These are phyloP conservation scores for Pythium vanterpoolii DNA, from an alignment of 352 stramenopile species.

Conservation along the genomic window DNA sequence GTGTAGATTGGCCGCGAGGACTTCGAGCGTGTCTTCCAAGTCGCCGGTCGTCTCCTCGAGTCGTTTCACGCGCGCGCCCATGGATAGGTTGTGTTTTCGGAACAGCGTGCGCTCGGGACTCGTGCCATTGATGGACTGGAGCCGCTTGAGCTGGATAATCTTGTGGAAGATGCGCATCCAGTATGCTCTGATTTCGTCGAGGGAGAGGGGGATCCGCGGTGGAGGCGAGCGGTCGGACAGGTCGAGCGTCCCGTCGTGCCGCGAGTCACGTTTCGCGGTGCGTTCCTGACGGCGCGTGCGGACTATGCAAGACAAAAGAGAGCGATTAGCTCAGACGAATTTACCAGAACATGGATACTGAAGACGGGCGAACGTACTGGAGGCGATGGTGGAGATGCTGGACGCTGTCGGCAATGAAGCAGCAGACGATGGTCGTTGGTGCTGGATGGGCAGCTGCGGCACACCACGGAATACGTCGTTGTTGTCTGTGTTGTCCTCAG, in stretches of 20 bases:
- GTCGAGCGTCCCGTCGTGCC: slow-evolving; percentile 5
- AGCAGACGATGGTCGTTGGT: slow-evolving; percentile 7
- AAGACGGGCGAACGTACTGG: slow-evolving; percentile 12
- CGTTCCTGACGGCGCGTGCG: slow-evolving; percentile 34
- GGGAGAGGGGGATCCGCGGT: slow-evolving; percentile 30
- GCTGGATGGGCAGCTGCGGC: not conserved
- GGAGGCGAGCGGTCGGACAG: not conserved
- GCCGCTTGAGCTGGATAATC: slow-evolving; percentile 49
- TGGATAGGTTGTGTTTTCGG: slow-evolving; percentile 57
- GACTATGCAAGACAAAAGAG: slow-evolving; percentile 3
- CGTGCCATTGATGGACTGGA: slow-evolving; percentile 50
- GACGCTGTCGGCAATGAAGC: slow-evolving; percentile 26
- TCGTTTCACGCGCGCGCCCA: slow-evolving; percentile 53
- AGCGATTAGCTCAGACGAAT: not conserved
- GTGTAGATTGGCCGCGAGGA: slow-evolving; percentile 41
- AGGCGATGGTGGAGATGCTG: slow-evolving; percentile 24
- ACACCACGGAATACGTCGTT: slow-evolving; percentile 1
- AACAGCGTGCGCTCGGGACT: slow-evolving; percentile 52
- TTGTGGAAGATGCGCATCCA: slow-evolving; percentile 51
- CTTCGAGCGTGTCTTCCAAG: slow-evolving; percentile 48
- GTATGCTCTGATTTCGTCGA: slow-evolving; percentile 32
- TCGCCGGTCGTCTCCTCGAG: slow-evolving; percentile 51
- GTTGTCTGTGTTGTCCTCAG: slow-evolving; percentile 1
- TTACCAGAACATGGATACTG: not conserved
- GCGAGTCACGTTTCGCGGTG: slow-evolving; percentile 21